Percentiles rank a stretch among this genome's conserved stretches.
Evolutionary conservation across 345 rosid genomes (phyloP).

Genomic region (Pistacia integerrima): DNA sequence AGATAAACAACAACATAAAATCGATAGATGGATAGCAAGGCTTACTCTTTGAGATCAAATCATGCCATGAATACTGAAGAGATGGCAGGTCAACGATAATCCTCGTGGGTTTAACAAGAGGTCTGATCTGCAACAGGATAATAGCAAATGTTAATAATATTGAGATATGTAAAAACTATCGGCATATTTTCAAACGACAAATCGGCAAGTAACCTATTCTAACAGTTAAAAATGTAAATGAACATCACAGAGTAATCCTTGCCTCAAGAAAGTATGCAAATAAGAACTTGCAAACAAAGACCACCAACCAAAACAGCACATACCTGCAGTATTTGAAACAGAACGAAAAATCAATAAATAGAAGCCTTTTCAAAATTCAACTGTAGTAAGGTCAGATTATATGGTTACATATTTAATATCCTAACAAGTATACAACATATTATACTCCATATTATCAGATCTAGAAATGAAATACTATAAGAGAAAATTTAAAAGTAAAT

Average conservation of each 20-base stretch:
- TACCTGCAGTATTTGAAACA: constrained; percentile 54
- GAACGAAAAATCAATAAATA: constrained; percentile 10
- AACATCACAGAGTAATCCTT: constrained; percentile 30
- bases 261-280: constrained; percentile 99
- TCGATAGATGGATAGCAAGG: background rate
- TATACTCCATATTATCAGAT: background rate
- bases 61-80: constrained; percentile 90
- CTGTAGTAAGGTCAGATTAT: background rate
- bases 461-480: background rate
- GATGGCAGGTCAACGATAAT: constrained; percentile 45
- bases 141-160: constrained; percentile 12
- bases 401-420: background rate
- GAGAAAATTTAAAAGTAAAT: background rate
- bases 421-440: background rate
- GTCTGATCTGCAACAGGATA: constrained; percentile 68
- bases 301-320: constrained; percentile 91
- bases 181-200: background rate
- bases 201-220: background rate
- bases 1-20: background rate
- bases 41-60: constrained; percentile 83
- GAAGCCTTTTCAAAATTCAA: constrained; percentile 1
- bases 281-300: constrained; percentile 79
- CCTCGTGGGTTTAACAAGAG: constrained; percentile 77
- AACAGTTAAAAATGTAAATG: background rate
- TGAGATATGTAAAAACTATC: background rate